Base-by-base conservation (phyloP, 805 yeast genomes). In the Gaillardinia entomophila region DNA sequence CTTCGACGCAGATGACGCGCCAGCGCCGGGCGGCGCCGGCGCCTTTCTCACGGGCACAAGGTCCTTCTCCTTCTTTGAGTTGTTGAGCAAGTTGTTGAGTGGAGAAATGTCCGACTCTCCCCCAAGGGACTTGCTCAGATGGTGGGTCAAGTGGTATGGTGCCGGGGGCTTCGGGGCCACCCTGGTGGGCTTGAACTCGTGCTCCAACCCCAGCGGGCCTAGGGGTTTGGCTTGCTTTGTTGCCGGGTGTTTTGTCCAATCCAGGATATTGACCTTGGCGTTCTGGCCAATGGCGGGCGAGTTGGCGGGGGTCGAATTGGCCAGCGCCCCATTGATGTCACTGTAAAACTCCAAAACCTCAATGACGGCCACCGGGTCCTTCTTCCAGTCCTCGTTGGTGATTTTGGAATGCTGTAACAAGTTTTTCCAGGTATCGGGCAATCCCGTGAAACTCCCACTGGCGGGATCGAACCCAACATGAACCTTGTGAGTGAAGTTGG, bases 401-500 rank as follows among this genome's bases (percentile, higher is more conserved):
- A 75, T 75, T 43, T 73, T 73, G 14, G 79, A 73, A 40, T 75
- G 76, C 39, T 75, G 75, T 27, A 75, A 62, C 44, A 75, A 54
- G 25, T 62, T 67, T 38, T 71, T 65, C 81, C 80, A 75, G 27
- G 75, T 70, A 16, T 75, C 77, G 1, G 80, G 79, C 34, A 73
- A 62, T 6, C 75, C 77, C 13, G 75, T 70, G 43, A 73, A 71
- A 34, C 67, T 69, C 13, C 81, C 81, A 45, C 71, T 73, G 18
- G 83, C 79, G 3, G 92, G 90, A 53, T 84, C 94, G 48, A 81
- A 83, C 1, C 89, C 89, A 16, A 84, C 90, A 54, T 84, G 92
- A 12, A 89, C 96, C 50, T 81, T 84, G 55, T 94, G 98, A 8
- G 95, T 87, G 57, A 90, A 90, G 56, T 90, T 89, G 12, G 90